Percentiles rank a stretch among this genome's conserved stretches.
phyloP scores from a whole-genome alignment of 2,329 filamentous ascomycete genomes.

The Ceratocystis ficicola region DNA sequence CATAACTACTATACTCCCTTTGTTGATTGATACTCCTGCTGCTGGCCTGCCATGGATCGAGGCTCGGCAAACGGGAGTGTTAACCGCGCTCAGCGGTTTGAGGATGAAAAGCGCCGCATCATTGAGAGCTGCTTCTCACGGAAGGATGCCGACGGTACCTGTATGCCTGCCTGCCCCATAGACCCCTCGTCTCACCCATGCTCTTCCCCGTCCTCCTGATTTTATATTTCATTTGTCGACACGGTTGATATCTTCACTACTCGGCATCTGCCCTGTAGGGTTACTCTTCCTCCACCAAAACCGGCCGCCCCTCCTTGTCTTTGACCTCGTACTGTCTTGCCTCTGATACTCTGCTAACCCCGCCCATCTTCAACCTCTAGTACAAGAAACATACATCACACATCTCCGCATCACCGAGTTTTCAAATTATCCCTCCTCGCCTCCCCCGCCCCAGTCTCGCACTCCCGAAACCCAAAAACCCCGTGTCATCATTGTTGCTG shows the following conservation, averaged over 20 bases:
- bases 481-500: constrained; percentile 83
- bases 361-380: constrained; percentile 32
- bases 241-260: neutral
- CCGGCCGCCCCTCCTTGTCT: constrained; percentile 1
- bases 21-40: neutral
- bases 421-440: constrained; percentile 65
- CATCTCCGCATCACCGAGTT: constrained; percentile 89
- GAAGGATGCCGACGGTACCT: constrained; percentile 71
- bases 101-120: constrained; percentile 92
- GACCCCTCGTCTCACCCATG: neutral
- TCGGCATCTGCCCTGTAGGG: neutral
- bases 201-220: neutral
- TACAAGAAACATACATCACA: constrained; percentile 91
- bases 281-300: neutral
- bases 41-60: neutral
- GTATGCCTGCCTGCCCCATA: constrained; percentile 39
- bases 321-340: constrained; percentile 22
- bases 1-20: neutral
- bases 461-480: constrained; percentile 67
- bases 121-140: constrained; percentile 90
- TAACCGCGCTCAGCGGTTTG: constrained; percentile 65
- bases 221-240: neutral
- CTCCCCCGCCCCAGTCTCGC: constrained; percentile 67
- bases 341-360: constrained; percentile 18
- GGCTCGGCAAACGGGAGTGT: constrained; percentile 5